phyloP scores from a whole-genome alignment of 306 rosid genomes.

The Canavalia gladiata region DNA sequence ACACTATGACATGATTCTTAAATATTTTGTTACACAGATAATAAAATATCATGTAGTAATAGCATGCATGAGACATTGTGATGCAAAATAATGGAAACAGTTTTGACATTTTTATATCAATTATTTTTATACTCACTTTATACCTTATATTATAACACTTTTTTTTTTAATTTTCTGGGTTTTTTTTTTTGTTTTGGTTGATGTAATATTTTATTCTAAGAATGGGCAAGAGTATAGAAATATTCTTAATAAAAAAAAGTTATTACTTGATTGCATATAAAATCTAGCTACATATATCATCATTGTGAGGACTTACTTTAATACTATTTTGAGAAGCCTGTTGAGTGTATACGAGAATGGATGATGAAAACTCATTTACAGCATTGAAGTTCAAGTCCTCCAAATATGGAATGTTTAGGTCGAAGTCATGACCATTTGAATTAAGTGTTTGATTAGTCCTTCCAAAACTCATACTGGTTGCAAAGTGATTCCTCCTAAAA shows the following conservation, averaged over 20 bases:
- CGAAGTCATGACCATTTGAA: conserved; percentile 9
- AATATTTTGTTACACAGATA: background rate
- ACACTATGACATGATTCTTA: background rate
- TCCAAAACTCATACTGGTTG: background rate
- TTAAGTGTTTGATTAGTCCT: background rate
- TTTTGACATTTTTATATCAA: background rate
- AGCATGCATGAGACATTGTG: background rate
- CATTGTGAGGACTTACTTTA: conserved; percentile 28
- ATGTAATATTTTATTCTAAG: background rate
- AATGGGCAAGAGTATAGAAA: no score
- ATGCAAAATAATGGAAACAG: background rate
- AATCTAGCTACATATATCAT: background rate
- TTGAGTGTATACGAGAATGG: background rate
- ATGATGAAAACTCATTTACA: background rate
- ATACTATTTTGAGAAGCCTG: background rate
- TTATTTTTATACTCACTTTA: background rate
- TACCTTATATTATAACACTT: background rate
- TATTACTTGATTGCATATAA: background rate
- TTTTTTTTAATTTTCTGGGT: background rate
- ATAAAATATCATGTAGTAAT: background rate
- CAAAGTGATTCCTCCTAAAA: background rate
- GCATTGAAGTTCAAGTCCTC: background rate
- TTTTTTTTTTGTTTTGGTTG: background rate
- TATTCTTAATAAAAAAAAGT: background rate
- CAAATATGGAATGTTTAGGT: conserved; percentile 38